phyloP scores from a whole-genome alignment of 163 green algal species.

The Trebouxia gelatinosa region DNA sequence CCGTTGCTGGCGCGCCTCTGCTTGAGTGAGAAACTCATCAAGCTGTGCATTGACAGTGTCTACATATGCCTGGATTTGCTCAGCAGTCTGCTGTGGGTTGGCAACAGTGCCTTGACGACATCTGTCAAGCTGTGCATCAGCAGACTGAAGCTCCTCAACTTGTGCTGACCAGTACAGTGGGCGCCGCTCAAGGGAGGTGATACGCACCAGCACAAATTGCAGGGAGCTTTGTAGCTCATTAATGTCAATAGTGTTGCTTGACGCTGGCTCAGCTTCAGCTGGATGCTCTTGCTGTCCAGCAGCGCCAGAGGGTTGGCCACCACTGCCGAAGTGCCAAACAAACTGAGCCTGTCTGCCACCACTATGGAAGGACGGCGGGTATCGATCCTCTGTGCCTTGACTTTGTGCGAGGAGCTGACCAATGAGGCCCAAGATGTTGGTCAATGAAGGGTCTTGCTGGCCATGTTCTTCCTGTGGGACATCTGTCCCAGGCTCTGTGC shows the following conservation, averaged over 20 bases:
- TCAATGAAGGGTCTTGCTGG: slow-evolving; percentile 1
- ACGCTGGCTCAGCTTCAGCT: not conserved
- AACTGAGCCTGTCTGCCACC: not conserved
- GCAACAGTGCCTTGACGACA: not conserved
- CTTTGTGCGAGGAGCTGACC: not conserved
- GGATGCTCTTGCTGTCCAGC: too few species aligned
- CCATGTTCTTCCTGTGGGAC: not conserved
- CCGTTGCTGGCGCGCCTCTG: slow-evolving; percentile 10
- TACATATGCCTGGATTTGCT: slow-evolving; percentile 9
- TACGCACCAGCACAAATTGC: slow-evolving; percentile 14
- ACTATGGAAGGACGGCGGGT: not conserved
- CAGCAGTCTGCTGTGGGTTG: not conserved
- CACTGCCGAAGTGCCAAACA: not conserved
- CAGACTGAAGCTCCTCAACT: not conserved
- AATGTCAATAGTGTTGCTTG: not conserved
- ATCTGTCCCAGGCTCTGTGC: not conserved
- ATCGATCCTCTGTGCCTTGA: not conserved
- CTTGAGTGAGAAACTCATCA: slow-evolving; percentile 16
- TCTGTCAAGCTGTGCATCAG: not conserved
- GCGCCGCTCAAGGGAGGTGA: not conserved
- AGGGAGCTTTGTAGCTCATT: not conserved
- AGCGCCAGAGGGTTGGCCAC: not conserved
- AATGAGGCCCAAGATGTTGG: not conserved
- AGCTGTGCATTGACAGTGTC: slow-evolving; percentile 18
- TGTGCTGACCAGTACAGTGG: slow-evolving; percentile 13